phyloP scores from a whole-genome alignment of 768 basidiomycete species.

The Tylopilus cervinicoccineus region DNA sequence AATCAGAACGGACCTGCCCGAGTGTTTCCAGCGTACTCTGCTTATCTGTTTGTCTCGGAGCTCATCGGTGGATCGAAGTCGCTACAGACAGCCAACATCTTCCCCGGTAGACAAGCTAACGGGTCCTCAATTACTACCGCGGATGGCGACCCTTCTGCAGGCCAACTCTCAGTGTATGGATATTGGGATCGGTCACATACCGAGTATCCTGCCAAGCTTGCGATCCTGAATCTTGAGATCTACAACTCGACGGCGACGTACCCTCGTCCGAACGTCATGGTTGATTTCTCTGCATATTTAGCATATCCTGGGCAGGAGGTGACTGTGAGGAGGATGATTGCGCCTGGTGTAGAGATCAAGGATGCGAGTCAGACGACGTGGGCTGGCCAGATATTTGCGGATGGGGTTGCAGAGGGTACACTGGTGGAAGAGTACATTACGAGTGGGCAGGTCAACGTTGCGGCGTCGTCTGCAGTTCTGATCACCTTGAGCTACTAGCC shows the following conservation, averaged over 20 bases:
- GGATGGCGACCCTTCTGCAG: conserved; percentile 42
- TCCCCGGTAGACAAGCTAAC: conserved; percentile 47
- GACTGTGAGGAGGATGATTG: conserved; percentile 40
- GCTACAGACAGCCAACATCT: conserved; percentile 45
- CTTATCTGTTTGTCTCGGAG: conserved; percentile 51
- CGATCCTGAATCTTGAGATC: conserved; percentile 47
- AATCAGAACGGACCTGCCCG: conserved; percentile 45
- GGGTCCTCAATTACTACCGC: conserved; percentile 51
- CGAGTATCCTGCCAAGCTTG: conserved; percentile 41
- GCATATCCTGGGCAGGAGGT: conserved; percentile 24
- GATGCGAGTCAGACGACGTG: conserved; percentile 42
- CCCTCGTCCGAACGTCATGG: conserved; percentile 39
- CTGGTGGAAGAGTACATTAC: conserved; percentile 37
- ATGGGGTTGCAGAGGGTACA: conserved; percentile 37
- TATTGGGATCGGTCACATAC: conserved; percentile 40
- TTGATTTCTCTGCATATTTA: conserved; percentile 45
- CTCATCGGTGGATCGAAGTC: conserved; percentile 42
- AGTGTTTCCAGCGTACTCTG: conserved; percentile 51
- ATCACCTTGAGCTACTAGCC: conserved; percentile 22
- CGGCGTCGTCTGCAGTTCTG: conserved; percentile 38
- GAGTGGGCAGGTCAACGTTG: conserved; percentile 32
- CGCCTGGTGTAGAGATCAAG: conserved; percentile 46
- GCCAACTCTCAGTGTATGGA: conserved; percentile 50
- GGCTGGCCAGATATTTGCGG: conserved; percentile 45
- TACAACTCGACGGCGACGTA: conserved; percentile 44